phyloP scores from a whole-genome alignment of 352 stramenopile species.

The Pythium oligandrum region DNA sequence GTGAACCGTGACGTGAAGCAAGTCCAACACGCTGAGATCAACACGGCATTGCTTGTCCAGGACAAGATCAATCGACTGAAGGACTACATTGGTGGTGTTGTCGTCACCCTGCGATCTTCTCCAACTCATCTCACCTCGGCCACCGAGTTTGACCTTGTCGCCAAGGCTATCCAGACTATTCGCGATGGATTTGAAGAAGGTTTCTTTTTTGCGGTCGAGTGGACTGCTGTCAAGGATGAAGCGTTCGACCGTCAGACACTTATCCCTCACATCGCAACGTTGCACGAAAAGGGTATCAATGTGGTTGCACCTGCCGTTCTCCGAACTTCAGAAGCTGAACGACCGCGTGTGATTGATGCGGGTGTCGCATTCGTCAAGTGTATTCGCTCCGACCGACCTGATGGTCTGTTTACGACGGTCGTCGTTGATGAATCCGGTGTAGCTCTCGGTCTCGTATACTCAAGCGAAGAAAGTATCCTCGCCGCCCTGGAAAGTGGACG shows the following conservation, averaged over 20 bases:
- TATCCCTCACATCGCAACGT: constrained; percentile 38
- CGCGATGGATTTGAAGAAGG: constrained; percentile 39
- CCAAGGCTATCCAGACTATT: constrained; percentile 27
- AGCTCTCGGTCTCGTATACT: constrained; percentile 93
- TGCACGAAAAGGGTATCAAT: constrained; percentile 61
- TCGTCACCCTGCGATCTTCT: constrained; percentile 32
- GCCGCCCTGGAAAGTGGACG: constrained; percentile 81
- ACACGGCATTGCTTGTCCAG: constrained; percentile 12
- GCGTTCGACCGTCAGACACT: constrained; percentile 20
- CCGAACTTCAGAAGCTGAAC: constrained; percentile 22
- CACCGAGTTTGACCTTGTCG: constrained; percentile 19
- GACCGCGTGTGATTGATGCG: constrained; percentile 28
- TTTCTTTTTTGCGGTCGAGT: constrained; percentile 55
- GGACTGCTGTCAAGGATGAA: constrained; percentile 15
- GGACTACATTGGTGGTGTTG: constrained; percentile 30
- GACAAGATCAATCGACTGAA: constrained; percentile 38
- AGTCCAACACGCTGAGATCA: no score
- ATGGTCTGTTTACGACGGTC: constrained; percentile 93
- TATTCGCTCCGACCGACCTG: constrained; percentile 83
- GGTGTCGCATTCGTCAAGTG: constrained; percentile 64
- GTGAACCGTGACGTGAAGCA: constrained; percentile 2
- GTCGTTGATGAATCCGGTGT: constrained; percentile 90
- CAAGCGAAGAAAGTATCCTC: constrained; percentile 89
- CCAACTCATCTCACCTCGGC: constrained; percentile 13
- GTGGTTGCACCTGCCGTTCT: constrained; percentile 33